Evolutionary conservation across 1,284 basidiomycete genomes (phyloP), one percentile per base, ranked within the genome.

Genomic region (Ceratobasidium sp.): DNA sequence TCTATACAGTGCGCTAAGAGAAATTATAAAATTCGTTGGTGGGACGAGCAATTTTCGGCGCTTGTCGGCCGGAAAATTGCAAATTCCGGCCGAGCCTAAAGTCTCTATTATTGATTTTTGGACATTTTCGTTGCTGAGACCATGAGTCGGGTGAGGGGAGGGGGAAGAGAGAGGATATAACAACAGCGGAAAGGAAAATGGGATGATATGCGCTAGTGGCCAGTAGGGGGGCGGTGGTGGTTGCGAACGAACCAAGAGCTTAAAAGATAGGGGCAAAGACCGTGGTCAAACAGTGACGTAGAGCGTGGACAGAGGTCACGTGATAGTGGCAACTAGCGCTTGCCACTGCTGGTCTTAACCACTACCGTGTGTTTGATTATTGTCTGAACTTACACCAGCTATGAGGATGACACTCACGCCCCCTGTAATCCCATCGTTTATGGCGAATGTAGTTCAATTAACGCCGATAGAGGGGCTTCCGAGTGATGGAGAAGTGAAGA

Each of bases 401-500:
- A 53, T 40, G 60, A 61, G 18, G 10, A 61, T 61, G 33, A 33
- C 20, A 18, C 42, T 64, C 2, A 42, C 20, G 3, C 75, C 75
- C 1, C 75, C 75, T 23, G 9, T 13, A 20, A 33, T 77, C 46
- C 75, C 75, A 13, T 13, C 51, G 2, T 77, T 58, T 49, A 53
- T 77, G n/a, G 20, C 75, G n/a, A 51, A 42, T n/a, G 33, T 15
- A 2, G 55, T 56, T 49, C 18, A 66, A 7, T 60, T 77, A 53
- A 77, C 33, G 39, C 23, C 18, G 20, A 44, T 68, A 15, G 39
- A 23, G 20, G 75, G 75, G 4, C n/a, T 46, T 2, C 63, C 75
- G 40, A 58, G 33, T 6, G 42, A 77, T n/a, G 75, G 60, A 12
- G 64, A 77, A 12, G 64, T 77, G 26, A 68, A 77, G 26, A 49